Conservation (phyloP, 805 yeast species). For the Lipomyces yamanashiensis region DNA sequence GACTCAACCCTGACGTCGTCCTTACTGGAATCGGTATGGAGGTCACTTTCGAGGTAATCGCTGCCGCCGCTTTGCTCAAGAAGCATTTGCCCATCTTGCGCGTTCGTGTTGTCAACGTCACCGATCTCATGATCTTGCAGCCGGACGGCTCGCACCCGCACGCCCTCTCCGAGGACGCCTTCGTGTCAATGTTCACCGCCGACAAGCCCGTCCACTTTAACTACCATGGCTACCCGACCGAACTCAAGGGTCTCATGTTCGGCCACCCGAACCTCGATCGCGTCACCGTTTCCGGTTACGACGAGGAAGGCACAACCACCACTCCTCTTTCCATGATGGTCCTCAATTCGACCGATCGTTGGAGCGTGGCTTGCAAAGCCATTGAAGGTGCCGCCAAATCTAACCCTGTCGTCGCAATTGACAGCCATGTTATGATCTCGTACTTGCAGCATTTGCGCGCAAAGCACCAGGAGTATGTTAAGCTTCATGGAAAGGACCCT, state of each 20-base stretch:
- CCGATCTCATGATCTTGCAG: slow-evolving; percentile 35
- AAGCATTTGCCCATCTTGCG: slow-evolving; percentile 32
- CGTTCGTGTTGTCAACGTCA: slow-evolving; percentile 38
- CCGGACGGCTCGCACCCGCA: slow-evolving; percentile 35
- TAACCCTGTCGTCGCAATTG: slow-evolving; percentile 27
- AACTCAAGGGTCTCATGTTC: slow-evolving; percentile 35
- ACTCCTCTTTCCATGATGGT: slow-evolving; percentile 38
- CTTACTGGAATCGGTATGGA: slow-evolving; percentile 37
- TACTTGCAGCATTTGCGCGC: slow-evolving; percentile 26
- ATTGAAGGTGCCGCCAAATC: slow-evolving; percentile 28
- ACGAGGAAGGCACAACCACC: slow-evolving; percentile 38
- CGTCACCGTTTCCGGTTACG: slow-evolving; percentile 33
- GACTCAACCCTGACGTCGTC: slow-evolving; percentile 37
- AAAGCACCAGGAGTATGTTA: slow-evolving; percentile 34
- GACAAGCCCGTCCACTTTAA: slow-evolving; percentile 37
- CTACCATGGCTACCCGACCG: slow-evolving; percentile 37
- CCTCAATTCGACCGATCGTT: slow-evolving; percentile 33
- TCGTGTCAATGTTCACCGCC: slow-evolving; percentile 32
- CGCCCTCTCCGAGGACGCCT: slow-evolving; percentile 26
- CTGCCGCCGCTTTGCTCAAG: slow-evolving; percentile 35
- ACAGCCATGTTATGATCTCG: slow-evolving; percentile 26
- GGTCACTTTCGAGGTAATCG: slow-evolving; percentile 37
- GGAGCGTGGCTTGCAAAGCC: slow-evolving; percentile 33
- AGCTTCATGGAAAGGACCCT: slow-evolving; percentile 31
- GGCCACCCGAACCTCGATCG: slow-evolving; percentile 31